Evolutionary conservation across 371 early-diverging fungal genomes (phyloP).

Genomic region (Smittium mucronatum): DNA sequence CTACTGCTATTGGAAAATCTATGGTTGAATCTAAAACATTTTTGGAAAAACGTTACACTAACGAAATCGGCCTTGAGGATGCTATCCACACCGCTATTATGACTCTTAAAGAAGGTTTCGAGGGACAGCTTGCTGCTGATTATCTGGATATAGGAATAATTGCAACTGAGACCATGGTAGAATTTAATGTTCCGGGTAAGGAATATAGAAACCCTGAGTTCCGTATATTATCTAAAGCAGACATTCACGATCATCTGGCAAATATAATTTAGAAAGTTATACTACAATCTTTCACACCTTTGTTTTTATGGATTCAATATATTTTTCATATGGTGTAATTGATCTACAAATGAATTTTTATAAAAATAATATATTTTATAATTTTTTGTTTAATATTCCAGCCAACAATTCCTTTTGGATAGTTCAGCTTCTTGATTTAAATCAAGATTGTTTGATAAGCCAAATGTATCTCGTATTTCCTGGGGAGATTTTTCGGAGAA

Average conservation of each 20-base stretch:
- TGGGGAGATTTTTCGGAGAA: slow-evolving; percentile 75
- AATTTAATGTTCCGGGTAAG: slow-evolving; percentile 41
- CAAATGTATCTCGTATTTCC: slow-evolving; percentile 73
- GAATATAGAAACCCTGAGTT: slow-evolving; percentile 50
- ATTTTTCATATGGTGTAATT: too few species aligned
- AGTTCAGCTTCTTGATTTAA: slow-evolving; percentile 69
- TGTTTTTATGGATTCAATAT: too few species aligned
- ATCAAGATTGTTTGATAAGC: slow-evolving; percentile 74
- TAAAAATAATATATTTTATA: too few species aligned
- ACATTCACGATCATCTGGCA: slow-evolving; percentile 47
- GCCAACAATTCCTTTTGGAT: slow-evolving; percentile 19
- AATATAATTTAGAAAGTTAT: slow-evolving; percentile 31
- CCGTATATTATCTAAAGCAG: slow-evolving; percentile 42
- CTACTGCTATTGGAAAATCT: slow-evolving; percentile 96
- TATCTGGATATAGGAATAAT: slow-evolving; percentile 90
- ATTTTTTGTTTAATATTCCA: too few species aligned
- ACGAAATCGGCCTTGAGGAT: slow-evolving; percentile 92
- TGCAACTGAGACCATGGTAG: slow-evolving; percentile 43
- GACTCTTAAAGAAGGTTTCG: slow-evolving; percentile 95
- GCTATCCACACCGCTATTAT: slow-evolving; percentile 95
- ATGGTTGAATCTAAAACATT: slow-evolving; percentile 97
- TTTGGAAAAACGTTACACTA: slow-evolving; percentile 86
- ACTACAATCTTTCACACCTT: too few species aligned
- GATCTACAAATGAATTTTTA: too few species aligned
- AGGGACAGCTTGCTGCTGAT: slow-evolving; percentile 87